Conservation (phyloP, 2,329 filamentous ascomycete species). For the Pseudocercospora macadamiae region DNA sequence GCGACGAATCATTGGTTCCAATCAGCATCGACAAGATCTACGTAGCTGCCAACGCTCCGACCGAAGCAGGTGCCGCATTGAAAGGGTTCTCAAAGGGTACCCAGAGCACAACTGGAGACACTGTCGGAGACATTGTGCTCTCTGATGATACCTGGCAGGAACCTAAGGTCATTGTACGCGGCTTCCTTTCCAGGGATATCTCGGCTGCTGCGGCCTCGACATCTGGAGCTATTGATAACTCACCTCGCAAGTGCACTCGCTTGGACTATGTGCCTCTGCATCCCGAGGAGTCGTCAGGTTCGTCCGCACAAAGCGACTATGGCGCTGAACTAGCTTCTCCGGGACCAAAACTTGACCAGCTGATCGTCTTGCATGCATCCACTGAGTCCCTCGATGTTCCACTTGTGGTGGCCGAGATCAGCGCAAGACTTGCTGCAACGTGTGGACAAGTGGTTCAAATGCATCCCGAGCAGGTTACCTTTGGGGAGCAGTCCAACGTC, state of each 20-base stretch:
- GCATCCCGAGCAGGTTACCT: constrained; percentile 8
- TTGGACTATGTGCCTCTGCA: constrained; percentile 8
- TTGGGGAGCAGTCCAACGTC: neutral
- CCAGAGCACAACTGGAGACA: constrained; percentile 5
- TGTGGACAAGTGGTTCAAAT: neutral
- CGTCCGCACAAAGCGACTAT: constrained; percentile 2
- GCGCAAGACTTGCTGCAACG: constrained; percentile 1
- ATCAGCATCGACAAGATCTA: constrained; percentile 11
- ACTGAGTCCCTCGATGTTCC: constrained; percentile 5
- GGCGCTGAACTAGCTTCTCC: neutral
- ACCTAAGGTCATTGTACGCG: constrained; percentile 7
- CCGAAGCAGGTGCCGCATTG: neutral
- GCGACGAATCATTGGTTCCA: constrained; percentile 9
- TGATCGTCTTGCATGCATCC: constrained; percentile 6
- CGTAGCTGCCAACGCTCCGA: constrained; percentile 5
- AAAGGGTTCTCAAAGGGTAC: constrained; percentile 4
- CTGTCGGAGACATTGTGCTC: constrained; percentile 6
- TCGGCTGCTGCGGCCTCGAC: neutral
- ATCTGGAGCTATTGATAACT: neutral
- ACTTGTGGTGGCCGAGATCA: constrained; percentile 5
- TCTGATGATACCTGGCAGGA: constrained; percentile 8
- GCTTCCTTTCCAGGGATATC: constrained; percentile 8
- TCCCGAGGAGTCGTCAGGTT: neutral
- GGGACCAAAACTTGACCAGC: neutral
- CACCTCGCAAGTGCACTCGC: constrained; percentile 9